Base-by-base conservation (phyloP, 371 early-diverging fungal genomes). In the Mortierella sp. region DNA sequence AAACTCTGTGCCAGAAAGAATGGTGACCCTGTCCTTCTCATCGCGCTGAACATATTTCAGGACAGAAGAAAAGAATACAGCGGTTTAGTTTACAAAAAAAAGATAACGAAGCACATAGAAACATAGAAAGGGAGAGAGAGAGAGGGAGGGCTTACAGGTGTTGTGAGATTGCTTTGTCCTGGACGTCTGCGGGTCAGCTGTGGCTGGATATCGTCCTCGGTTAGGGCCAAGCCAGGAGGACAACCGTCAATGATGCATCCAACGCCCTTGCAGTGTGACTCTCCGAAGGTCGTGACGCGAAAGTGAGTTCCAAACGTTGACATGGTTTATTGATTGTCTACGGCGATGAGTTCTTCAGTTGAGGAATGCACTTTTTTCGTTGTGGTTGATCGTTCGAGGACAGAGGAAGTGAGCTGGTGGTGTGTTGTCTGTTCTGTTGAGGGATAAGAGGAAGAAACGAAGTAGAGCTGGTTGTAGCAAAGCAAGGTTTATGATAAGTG, bases 221-320 rank as follows among this genome's bases (percentile, higher is more conserved):
- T 90, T 60, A 98, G 79, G 28, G 89, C 86, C 72, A 98, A 81
- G 19, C 99, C 98, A 6, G 99, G 99, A 34, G 99, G 99, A 57
- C 90, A 91, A 49, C 97, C 97, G 73, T 97, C 99, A 59, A 98
- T 87, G 65, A 98, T 96, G 64, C 97, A 97, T 46, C 98, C 98
- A 3, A 98, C 98, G 27, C 92, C 95, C 66, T 95, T 95, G 86
- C 99, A 98, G 84, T 98, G 99, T 21, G 96, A 96, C 85, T 98
- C 99, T 66, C 99, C 97, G 81, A 91, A 97, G 44, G 98, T 98
- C n/a, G 96, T 95, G 31, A 97, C 94, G 64, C 93, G 89, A 82
- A 87, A 94, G 56, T 85, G 71, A 42, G 82, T 86, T 60, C 94
- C 94, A 82, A 93, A 94, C 21, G 91, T 87, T 64, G 92, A 91